Percentiles rank a stretch among this genome's conserved stretches.
phyloP scores from a whole-genome alignment of 208 protist genomes.

The Trichomonas vaginalis region DNA sequence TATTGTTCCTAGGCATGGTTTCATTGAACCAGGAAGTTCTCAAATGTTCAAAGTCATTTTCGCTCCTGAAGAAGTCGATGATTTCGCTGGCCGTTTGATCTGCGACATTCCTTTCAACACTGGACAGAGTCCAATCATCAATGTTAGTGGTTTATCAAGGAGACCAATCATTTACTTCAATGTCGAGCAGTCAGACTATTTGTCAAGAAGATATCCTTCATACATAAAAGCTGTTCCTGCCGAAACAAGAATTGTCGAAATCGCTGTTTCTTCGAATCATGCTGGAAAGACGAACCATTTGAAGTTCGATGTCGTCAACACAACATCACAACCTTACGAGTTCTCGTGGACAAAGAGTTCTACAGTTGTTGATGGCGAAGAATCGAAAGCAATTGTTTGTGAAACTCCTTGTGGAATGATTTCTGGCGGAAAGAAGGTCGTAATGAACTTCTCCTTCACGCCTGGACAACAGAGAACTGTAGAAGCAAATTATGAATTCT shows the following conservation, averaged over 20 bases:
- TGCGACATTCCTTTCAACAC: not conserved
- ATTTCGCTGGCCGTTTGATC: constrained; percentile 10
- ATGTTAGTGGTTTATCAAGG: constrained; percentile 54
- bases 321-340: not conserved
- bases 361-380: not conserved
- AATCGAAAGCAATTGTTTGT: not conserved
- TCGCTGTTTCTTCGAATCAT: not conserved
- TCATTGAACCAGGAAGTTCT: constrained; percentile 42
- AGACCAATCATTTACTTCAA: constrained; percentile 83
- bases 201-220: constrained; percentile 41
- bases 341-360: not conserved
- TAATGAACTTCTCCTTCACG: not conserved
- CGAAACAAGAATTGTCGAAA: not conserved
- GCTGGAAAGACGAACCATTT: not conserved
- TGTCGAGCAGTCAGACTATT: constrained; percentile 61
- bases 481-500: not conserved
- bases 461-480: not conserved
- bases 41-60: constrained; percentile 57
- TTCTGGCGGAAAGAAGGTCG: not conserved
- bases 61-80: constrained; percentile 51
- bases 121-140: constrained; percentile 34
- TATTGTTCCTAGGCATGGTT: constrained; percentile 49
- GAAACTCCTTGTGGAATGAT: not conserved
- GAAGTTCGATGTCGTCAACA: not conserved
- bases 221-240: not conserved